phyloP scores from a whole-genome alignment of 192 early-diverging fungal species.

The Radiomyces spectabilis region DNA sequence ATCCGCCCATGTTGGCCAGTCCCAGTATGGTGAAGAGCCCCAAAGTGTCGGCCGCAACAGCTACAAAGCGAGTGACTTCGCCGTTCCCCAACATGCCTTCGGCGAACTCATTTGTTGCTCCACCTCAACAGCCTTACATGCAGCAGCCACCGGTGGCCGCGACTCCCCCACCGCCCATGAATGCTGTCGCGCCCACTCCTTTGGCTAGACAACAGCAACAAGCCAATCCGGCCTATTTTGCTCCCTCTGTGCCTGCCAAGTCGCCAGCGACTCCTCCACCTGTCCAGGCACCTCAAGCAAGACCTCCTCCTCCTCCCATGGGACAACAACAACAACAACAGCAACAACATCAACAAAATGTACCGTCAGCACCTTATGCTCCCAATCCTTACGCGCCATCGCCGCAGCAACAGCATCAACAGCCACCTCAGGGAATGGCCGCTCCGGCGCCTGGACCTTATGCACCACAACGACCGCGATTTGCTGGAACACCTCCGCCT shows the following conservation, averaged over 20 bases:
- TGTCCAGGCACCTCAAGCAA: constrained; percentile 5
- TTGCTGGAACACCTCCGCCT: too few species aligned
- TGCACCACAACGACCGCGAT: too few species aligned
- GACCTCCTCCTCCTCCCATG: neutral
- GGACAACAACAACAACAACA: constrained; percentile 5
- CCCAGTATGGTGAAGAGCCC: constrained; percentile 16
- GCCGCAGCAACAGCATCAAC: constrained; percentile 9
- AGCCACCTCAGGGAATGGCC: too few species aligned
- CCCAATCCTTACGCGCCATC: constrained; percentile 16
- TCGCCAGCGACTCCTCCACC: constrained; percentile 25
- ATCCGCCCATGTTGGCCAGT: constrained; percentile 36
- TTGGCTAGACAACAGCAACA: constrained; percentile 13
- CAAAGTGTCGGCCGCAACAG: neutral
- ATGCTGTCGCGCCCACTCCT: constrained; percentile 6
- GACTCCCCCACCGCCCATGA: constrained; percentile 12
- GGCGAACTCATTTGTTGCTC: constrained; percentile 1
- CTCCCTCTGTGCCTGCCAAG: neutral
- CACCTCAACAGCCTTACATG: neutral
- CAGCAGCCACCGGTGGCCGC: neutral
- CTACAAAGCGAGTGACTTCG: constrained; percentile 24
- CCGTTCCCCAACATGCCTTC: constrained; percentile 29
- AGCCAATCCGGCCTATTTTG: neutral
- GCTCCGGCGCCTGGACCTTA: too few species aligned
- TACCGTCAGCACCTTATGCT: constrained; percentile 14
- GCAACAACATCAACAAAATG: constrained; percentile 17